Percentiles rank a stretch among this genome's conserved stretches.
These are phyloP conservation scores for Xylaria sp. DNA, from an alignment of 2,329 filamentous ascomycete species.

Conservation along the genomic window DNA sequence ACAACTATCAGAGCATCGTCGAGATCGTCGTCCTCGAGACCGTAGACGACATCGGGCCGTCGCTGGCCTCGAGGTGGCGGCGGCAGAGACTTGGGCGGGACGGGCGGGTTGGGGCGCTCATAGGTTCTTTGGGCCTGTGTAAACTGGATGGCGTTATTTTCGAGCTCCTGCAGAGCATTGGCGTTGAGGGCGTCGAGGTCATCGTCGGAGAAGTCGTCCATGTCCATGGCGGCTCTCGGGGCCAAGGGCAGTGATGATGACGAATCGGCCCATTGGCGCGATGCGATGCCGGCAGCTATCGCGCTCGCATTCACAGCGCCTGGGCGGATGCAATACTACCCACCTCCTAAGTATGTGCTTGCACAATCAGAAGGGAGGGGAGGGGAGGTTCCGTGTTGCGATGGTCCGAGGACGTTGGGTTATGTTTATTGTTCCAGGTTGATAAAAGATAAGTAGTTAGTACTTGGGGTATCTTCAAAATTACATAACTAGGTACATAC, in stretches of 20 bases:
- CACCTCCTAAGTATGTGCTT: not conserved
- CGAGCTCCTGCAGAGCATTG: conserved; percentile 68
- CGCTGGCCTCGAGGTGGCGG: conserved; percentile 12
- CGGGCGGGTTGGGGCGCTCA: conserved; percentile 28
- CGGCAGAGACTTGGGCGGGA: not conserved
- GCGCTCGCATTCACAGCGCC: not conserved
- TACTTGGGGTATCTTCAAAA: not conserved
- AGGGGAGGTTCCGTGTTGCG: not conserved
- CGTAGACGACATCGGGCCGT: conserved; percentile 51
- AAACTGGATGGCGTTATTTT: conserved; percentile 69
- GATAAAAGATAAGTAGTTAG: not conserved
- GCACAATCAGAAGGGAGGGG: not conserved
- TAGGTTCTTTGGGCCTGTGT: conserved; percentile 60
- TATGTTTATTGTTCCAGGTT: not conserved
- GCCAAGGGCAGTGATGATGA: conserved; percentile 42
- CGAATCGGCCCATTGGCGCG: conserved; percentile 36
- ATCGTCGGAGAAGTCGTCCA: conserved; percentile 71
- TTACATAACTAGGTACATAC: no score
- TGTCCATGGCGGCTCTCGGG: conserved; percentile 43
- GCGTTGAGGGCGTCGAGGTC: conserved; percentile 69
- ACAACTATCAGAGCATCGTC: conserved; percentile 69
- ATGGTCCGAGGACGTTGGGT: not conserved
- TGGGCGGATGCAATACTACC: not conserved
- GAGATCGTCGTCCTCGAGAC: conserved; percentile 66
- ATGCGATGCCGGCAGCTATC: conserved; percentile 5